phyloP scores from a whole-genome alignment of 768 basidiomycete species.

The Filobasidium floriforme region DNA sequence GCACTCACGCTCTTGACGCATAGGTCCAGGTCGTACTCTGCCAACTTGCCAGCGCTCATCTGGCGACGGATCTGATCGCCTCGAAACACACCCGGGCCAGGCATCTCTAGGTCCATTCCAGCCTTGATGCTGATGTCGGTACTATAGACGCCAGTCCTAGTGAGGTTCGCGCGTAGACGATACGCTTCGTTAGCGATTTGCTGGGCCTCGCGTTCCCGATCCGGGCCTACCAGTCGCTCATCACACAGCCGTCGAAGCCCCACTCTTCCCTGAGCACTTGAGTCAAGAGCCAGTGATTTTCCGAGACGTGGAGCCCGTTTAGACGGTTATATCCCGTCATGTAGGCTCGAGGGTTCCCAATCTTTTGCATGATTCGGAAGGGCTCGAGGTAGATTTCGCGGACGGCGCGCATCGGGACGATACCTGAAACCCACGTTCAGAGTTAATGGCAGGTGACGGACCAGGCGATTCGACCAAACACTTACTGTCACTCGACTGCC shows the following conservation, averaged over 20 bases:
- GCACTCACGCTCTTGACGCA: constrained; percentile 56
- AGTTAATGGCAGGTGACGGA: constrained; percentile 47
- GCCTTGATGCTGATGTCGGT: constrained; percentile 58
- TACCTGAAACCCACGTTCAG: constrained; percentile 20
- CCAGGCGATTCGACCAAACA: constrained; percentile 45
- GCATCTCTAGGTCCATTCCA: constrained; percentile 51
- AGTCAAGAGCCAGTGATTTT: constrained; percentile 52
- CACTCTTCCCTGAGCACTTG: constrained; percentile 60
- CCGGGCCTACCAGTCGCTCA: constrained; percentile 50
- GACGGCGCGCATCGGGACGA: constrained; percentile 48
- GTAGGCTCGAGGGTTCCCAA: constrained; percentile 31
- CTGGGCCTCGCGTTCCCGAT: too few species aligned
- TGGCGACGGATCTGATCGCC: constrained; percentile 45
- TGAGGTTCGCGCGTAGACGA: too few species aligned
- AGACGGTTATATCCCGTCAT: constrained; percentile 54
- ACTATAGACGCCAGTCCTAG: constrained; percentile 50
- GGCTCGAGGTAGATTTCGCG: constrained; percentile 19
- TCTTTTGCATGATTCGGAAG: constrained; percentile 57
- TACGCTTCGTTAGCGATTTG: too few species aligned
- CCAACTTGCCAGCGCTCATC: constrained; percentile 56
- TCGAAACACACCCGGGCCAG: constrained; percentile 32
- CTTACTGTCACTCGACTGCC: constrained; percentile 36
- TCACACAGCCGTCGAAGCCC: constrained; percentile 57
- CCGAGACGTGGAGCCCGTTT: constrained; percentile 57
- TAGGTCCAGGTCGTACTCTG: constrained; percentile 58